Evolutionary conservation across 192 early-diverging fungal genomes (phyloP), one percentile per base, ranked within the genome.

Genomic region (Coemansia sp.): DNA sequence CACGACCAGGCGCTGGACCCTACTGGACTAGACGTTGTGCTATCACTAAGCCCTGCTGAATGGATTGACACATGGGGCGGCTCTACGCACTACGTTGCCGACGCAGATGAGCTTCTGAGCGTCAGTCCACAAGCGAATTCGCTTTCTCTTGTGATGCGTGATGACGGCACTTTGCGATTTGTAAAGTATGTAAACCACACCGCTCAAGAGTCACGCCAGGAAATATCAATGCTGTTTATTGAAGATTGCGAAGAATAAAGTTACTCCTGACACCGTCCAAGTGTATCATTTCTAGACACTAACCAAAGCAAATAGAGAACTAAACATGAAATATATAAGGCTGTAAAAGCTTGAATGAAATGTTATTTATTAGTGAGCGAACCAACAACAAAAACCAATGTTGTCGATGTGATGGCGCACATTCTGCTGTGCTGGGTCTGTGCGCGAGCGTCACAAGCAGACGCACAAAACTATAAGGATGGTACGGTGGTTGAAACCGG

Each of bases 1-100:
- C 79, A 87, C 55, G 87, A 89, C 53, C 82, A 84, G 55, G 84
- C 72, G 2, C 47, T 74, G 32, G 87, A 88, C 27, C 75, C 69
- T 14, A 59, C 59, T 10, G 87, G 87, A 2, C 43, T 87, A 8
- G 87, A 88, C 64, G 84, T 75, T 3, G 55, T 67, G 0, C 75
- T 87, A 25, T 82, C 61, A 1, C 48, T 79, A 17, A 21, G 21
- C 8, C 38, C 59, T 2, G 27, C 5, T 9, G 9, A 35, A 10
- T 86, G 84, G 84, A 65, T 82, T 12, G 80, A 85, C 32, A 47
- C 59, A 0, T 87, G 85, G 84, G 75, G 81, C 15, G 87, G 87
- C 19, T 72, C 79, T 1, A 88, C 76, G 2, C 82, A 85, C 51
- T 88, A 88, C 65, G 78, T 86, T 21, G 84, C 83, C 21, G 84